Evolutionary conservation across 2,329 filamentous ascomycete species (phyloP), one percentile per base, ranked within the genome.

Genomic region (Furcasterigmium furcatum): DNA sequence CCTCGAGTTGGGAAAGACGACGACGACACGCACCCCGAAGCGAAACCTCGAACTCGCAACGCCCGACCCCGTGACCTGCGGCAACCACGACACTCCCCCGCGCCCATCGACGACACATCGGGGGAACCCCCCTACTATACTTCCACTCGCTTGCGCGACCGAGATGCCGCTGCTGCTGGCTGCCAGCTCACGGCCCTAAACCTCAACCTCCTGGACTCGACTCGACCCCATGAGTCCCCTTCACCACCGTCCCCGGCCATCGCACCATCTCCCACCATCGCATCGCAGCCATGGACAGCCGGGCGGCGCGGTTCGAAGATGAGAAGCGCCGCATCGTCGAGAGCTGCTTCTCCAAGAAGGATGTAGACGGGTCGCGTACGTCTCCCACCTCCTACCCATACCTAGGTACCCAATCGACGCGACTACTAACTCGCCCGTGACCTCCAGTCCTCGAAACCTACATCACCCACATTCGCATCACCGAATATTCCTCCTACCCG

Each of bases 311-410:
- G 58, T 99, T 97, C 65, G 94, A 99, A 67, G 91, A 97, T 62
- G 94, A 99, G 76, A 96, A 96, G 76, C 80, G 82, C 64, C 84
- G 94, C 63, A 96, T 99, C 59, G 86, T 95, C 53, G 88, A 95
- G 52, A 96, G 88, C 68, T 96, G 91, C 71, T 99, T 97, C 73
- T 80, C 75, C 65, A 96, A 95, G 73, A 85, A 85, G 59, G 94
- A 97, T 62, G 77, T 82, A 35, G 88, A 95, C 68, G 91, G 91
- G 55, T 86, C 89, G 49, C 76, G 90, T 95, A 79, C 62, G 87
- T 79, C 51, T 9, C 35, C 41, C 43, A 44, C 41, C 40, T 42
- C 20, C 43, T 41, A 29, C 21, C 50, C 45, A 21, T 41, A 39
- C 38, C 32, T 44, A 12, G n/a, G n/a, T 32, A 12, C 21, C 16